Evolutionary conservation across 106 monocot species (phyloP).

Genomic region (Dioscorea zingiberensis): DNA sequence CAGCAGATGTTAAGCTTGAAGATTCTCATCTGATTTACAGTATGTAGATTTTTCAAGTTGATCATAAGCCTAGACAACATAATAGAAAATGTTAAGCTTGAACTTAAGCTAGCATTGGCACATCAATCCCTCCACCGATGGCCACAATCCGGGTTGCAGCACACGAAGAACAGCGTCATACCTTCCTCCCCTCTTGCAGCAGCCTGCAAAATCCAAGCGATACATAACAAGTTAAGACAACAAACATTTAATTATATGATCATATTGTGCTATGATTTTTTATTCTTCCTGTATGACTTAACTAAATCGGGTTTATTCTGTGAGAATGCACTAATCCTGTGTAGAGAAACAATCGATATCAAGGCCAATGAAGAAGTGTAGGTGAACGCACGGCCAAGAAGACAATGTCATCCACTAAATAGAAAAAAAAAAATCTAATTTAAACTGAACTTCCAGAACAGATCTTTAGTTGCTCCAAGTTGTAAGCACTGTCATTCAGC

Average conservation of each 20-base stretch:
- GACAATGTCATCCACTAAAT: too few relatives aligned
- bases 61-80: neutral
- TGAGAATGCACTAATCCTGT: too few relatives aligned
- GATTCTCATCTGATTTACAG: too few relatives aligned
- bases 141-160: slow-evolving; percentile 8
- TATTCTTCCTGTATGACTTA: neutral
- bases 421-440: too few relatives aligned
- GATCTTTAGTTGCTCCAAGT: too few relatives aligned
- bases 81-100: neutral
- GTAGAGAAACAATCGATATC: too few relatives aligned
- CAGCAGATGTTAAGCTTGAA: too few relatives aligned
- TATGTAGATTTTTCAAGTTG: neutral
- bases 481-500: too few relatives aligned
- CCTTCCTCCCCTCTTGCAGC: slow-evolving; percentile 5
- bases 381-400: too few relatives aligned
- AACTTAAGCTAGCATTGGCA: neutral
- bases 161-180: slow-evolving; percentile 3
- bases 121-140: slow-evolving; percentile 8
- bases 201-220: neutral
- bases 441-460: too few relatives aligned
- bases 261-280: neutral
- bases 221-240: neutral
- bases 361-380: too few relatives aligned
- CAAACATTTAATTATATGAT: neutral
- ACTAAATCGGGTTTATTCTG: too few relatives aligned